phyloP scores from a whole-genome alignment of 139 green algal genomes.

The Desmodesmus armatus region DNA sequence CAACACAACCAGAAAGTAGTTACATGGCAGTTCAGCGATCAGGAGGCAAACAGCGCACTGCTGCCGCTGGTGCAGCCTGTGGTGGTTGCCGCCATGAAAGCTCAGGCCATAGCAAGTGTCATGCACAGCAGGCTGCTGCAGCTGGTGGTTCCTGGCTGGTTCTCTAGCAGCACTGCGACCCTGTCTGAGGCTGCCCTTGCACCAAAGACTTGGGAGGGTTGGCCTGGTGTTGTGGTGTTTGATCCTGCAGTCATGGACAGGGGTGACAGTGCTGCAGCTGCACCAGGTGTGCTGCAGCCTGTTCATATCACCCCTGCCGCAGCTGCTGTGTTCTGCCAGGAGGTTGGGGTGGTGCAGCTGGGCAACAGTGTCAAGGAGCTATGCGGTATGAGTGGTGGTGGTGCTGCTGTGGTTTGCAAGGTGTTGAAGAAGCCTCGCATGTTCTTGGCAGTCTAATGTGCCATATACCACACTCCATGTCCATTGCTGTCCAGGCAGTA shows the following conservation, averaged over 20 bases:
- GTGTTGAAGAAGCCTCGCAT: background rate
- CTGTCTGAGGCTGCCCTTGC: background rate
- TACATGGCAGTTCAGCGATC: background rate
- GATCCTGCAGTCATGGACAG: background rate
- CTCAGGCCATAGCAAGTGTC: background rate
- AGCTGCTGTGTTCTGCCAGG: conserved; percentile 27
- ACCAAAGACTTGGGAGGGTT: background rate
- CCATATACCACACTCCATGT: too few relatives aligned
- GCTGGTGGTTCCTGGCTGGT: background rate
- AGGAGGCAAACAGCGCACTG: background rate
- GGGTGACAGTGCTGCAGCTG: background rate
- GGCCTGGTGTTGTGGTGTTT: background rate
- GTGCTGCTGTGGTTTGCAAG: background rate
- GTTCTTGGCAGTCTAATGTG: too few relatives aligned
- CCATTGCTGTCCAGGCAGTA: too few relatives aligned
- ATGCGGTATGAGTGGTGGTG: background rate
- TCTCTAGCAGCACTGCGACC: background rate
- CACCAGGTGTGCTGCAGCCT: background rate
- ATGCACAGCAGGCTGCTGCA: conserved; percentile 23
- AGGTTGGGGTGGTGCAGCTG: conserved; percentile 20
- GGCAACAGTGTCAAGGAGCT: background rate
- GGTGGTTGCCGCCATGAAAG: conserved; percentile 10
- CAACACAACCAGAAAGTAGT: background rate
- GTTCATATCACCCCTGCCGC: background rate
- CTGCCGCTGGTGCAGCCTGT: background rate